These are phyloP conservation scores for Coniochaeta hoffmannii DNA, from an alignment of 2,329 filamentous ascomycete genomes.

Conservation along the genomic window DNA sequence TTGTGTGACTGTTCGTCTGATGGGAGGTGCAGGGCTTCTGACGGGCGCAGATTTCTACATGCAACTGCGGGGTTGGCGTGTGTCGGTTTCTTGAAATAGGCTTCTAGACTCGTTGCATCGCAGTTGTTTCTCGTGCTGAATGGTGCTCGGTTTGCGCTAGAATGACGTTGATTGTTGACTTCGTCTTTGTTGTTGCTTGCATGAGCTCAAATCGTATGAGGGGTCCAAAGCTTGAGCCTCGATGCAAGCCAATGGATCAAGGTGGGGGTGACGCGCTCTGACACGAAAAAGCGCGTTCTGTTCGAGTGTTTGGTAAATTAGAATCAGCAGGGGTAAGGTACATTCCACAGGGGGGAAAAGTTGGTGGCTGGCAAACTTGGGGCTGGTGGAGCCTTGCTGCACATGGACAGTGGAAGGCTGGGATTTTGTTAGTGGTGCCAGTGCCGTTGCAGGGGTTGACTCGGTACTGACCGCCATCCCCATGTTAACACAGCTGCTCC, in stretches of 20 bases:
- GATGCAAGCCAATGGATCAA: neutral
- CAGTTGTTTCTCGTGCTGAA: neutral
- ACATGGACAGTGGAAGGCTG: neutral
- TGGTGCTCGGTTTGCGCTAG: neutral
- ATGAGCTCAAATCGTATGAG: neutral
- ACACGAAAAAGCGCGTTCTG: neutral
- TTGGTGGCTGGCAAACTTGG: neutral
- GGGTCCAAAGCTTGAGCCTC: neutral
- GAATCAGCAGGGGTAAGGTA: neutral
- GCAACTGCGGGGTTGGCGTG: too few relatives aligned
- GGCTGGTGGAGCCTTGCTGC: neutral
- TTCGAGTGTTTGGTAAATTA: neutral
- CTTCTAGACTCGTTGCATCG: too few relatives aligned
- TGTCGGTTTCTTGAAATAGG: too few relatives aligned
- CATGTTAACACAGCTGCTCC: neutral
- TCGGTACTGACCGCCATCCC: neutral
- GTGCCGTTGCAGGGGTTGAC: neutral
- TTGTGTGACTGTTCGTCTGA: neutral
- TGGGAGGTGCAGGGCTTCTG: too few relatives aligned
- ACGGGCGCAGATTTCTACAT: too few relatives aligned
- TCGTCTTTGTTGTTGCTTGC: neutral
- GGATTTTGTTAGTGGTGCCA: neutral
- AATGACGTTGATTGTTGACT: neutral
- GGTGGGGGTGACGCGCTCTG: neutral
- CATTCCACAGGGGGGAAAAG: neutral